Evolutionary conservation across 2,329 filamentous ascomycete species (phyloP), one percentile per base, ranked within the genome.

Genomic region (Cucurbitaria berberidis): DNA sequence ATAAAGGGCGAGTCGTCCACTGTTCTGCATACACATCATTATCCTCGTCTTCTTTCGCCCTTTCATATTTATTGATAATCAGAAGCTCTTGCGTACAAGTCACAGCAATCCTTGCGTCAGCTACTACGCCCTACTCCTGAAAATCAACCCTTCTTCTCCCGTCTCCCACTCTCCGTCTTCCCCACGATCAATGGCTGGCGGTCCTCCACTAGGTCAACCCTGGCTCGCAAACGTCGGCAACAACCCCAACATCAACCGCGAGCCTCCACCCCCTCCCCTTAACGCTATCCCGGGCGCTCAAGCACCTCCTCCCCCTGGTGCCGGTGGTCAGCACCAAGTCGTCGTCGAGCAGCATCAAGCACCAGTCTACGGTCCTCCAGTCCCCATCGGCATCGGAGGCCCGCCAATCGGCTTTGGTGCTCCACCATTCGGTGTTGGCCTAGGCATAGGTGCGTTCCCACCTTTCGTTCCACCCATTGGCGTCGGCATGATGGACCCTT

Each of bases 211-310:
- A 27, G 67, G 67, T 36, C 51, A 63, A 47, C 60, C 68, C 32
- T 71, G 64, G 64, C 48, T 56, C 49, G 64, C 57, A 34, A 66
- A 73, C 59, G 57, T 73, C n/a, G 64, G 64, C 27, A 60, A 63
- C 50, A 74, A 74, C 51, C 69, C 70, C 15, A 72, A 70, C 53
- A 69, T 74, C 51, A 69, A 69, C 54, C 70, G 65, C 53, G 67
- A 70, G 5, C 63, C 68, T 5, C 67, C 67, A 2, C 71, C 71
- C 10, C 66, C 68, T 4, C 64, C 67, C 5, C 49, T 67, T 18
- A 59, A 62, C 51, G 57, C 51, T 9, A 48, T 53, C n/a, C 56
- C 56, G 1, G 53, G 29, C 10, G 57, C 49, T 4, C 52, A 48
- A 21, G 45, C 51, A 34, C 57, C 56, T 22, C 54, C 52, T 55